These are phyloP conservation scores for Exophiala xenobiotica DNA, from an alignment of 2,329 filamentous ascomycete genomes.

Conservation along the genomic window DNA sequence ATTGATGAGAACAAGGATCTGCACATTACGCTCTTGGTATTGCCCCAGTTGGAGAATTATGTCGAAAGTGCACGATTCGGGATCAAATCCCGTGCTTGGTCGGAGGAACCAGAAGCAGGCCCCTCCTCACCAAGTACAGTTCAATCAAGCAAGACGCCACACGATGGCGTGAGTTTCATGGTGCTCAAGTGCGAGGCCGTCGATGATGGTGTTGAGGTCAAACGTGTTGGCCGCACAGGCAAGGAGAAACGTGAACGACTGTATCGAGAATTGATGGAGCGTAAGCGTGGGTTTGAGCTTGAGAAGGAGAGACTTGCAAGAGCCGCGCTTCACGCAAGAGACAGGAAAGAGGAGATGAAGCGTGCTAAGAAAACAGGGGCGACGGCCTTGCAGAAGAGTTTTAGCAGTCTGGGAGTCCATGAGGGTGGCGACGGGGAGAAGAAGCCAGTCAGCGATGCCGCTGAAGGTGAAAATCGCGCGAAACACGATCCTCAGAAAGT, in stretches of 20 bases:
- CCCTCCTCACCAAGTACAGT: neutral
- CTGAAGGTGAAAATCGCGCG: neutral
- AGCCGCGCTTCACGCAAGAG: neutral
- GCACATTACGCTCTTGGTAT: constrained; percentile 80
- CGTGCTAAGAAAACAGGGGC: neutral
- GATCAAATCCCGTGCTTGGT: constrained; percentile 76
- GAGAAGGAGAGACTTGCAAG: constrained; percentile 22
- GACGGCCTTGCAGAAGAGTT: neutral
- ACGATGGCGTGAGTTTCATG: constrained; percentile 89
- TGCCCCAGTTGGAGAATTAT: constrained; percentile 78
- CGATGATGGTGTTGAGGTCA: constrained; percentile 59
- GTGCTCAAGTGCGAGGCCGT: constrained; percentile 82
- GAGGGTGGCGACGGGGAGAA: neutral
- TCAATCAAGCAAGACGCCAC: constrained; percentile 53
- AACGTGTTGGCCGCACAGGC: constrained; percentile 47
- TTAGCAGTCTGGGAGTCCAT: neutral
- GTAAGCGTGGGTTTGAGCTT: constrained; percentile 22
- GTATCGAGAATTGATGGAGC: constrained; percentile 36
- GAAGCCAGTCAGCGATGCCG: neutral
- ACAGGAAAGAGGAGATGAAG: neutral
- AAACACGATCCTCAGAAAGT: neutral
- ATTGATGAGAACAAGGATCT: constrained; percentile 71
- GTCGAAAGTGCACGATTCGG: constrained; percentile 73
- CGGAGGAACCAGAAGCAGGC: constrained; percentile 16
- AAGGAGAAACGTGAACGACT: constrained; percentile 52